Evolutionary conservation across 192 early-diverging fungal genomes (phyloP), one percentile per base, ranked within the genome.

Genomic region (Rhizoclosmatium globosum): DNA sequence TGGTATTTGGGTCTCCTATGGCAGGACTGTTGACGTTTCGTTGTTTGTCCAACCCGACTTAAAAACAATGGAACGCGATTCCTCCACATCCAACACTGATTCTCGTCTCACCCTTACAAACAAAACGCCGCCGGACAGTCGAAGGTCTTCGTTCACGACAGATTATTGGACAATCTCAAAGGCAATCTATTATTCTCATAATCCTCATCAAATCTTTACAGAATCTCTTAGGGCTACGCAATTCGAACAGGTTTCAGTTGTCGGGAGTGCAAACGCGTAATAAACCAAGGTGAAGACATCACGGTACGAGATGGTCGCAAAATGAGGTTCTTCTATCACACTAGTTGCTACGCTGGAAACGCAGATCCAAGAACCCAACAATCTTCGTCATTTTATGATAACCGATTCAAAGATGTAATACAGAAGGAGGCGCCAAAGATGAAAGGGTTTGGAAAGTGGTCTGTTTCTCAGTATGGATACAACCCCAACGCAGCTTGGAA

Each of bases 381-480:
- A 3, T 58, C 57, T 43, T 82, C 79, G 21, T 81, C 81, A 3
- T 84, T 79, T 53, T 42, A 69, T 47, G 42, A 38, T 13, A 39
- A 73, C 23, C 76, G 79, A 43, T 81, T 81, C 66, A 68, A 46
- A 11, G 41, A 64, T 19, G 64, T 47, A 19, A 62, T 83, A 21
- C 53, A 61, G 50, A 56, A 4, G 4, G 31, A 76, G 58, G 86
- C 86, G 44, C 86, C 86, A 1, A n/a, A 21, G 1, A 11, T 53
- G n/a, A 87, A 87, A 56, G 86, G 86, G 6, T 46, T 46, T 43
- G 86, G 86, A 7, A 87, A 87, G 72, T 87, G 86, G 86, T 81
- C 79, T 39, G 81, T 82, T 7, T 57, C 60, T 21, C 23, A 39
- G 43, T 87, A 87, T 62, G 86, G 86, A 42, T 87, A 87, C 60